Base-by-base conservation (phyloP, 2,329 filamentous ascomycete genomes). In the Aspergillus tanneri region DNA sequence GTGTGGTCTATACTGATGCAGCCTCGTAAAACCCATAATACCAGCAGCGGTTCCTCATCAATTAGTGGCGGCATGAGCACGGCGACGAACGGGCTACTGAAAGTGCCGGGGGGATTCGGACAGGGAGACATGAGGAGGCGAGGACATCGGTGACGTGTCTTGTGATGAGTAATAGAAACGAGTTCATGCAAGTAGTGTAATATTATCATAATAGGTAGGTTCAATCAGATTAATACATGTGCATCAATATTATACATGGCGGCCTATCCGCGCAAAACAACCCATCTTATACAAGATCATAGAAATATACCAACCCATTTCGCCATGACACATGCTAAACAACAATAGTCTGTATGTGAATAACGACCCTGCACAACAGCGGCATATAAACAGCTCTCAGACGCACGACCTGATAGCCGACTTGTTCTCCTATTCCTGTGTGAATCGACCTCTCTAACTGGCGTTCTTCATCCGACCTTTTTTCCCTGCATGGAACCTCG, bases 1-100 rank as follows among this genome's bases (percentile, higher is more conserved):
- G 86, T 97, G 67, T 99, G 95, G 93, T 77, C 80, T 35, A 80
- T 82, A 30, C 72, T 93, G 46, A 86, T 81, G 56, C 72, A 80
- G 46, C 58, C 63, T 9, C 69, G 66, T 43, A 70, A 68, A 44
- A 48, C 53, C 3, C 56, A 57, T 23, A 47, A 60, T 38, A 55
- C 62, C 1, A 56, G 61, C 6, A 50, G 60, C 36, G 49, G 56
- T 19, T 56, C 60, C 19, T 58, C 58, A 5, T 60, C 64, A 4
- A 57, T 61, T 23, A 52, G 38, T 11, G 58, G 60, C 10, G 59
- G 62, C 7, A 59, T 62, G 9, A 58, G 59, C n/a, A 40, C 57
- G 4, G 46, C 55, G 19, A 56, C 58, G 5, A 63, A 62, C 48
- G 60, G 65, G 5, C 16, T 65, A 12, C 54, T 66, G n/a, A 70